phyloP scores from a whole-genome alignment of 163 green algal species.

The Chlorella variabilis region DNA sequence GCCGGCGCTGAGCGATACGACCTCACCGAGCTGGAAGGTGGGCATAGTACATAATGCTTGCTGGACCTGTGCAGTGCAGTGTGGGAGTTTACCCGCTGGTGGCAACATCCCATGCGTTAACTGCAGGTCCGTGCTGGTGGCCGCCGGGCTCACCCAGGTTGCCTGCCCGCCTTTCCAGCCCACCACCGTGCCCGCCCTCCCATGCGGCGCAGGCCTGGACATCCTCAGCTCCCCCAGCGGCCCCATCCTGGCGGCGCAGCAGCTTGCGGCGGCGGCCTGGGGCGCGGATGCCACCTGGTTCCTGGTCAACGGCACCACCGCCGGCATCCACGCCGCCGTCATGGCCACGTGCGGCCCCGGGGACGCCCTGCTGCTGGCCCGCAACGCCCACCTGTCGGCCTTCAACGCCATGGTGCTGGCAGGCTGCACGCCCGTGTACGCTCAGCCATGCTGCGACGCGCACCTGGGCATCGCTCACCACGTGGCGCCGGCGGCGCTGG shows the following conservation, averaged over 20 bases:
- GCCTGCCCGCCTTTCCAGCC: no score
- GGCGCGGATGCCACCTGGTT: conserved; percentile 84
- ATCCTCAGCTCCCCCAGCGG: conserved; percentile 75
- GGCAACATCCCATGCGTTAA: no score
- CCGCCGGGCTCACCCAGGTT: no score
- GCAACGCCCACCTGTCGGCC: conserved; percentile 88
- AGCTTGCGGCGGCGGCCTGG: conserved; percentile 75
- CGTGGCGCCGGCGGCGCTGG: conserved; percentile 58
- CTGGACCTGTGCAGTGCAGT: no score
- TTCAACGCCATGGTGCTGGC: conserved; percentile 79
- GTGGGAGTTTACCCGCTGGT: no score
- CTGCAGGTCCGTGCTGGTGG: no score
- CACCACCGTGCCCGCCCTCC: no score
- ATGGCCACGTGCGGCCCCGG: conserved; percentile 72
- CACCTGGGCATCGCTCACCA: conserved; percentile 68
- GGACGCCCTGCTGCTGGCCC: conserved; percentile 76
- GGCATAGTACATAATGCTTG: neutral
- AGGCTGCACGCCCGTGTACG: conserved; percentile 49
- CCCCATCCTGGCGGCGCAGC: conserved; percentile 78
- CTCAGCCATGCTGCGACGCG: conserved; percentile 60
- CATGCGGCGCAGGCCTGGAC: conserved; percentile 78
- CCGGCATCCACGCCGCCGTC: conserved; percentile 86
- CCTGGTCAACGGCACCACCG: conserved; percentile 92
- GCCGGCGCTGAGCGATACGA: conserved; percentile 58
- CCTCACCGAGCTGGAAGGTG: conserved; percentile 79